Evolutionary conservation across 805 yeast genomes (phyloP).

Genomic region (Candida cerambycidarum): DNA sequence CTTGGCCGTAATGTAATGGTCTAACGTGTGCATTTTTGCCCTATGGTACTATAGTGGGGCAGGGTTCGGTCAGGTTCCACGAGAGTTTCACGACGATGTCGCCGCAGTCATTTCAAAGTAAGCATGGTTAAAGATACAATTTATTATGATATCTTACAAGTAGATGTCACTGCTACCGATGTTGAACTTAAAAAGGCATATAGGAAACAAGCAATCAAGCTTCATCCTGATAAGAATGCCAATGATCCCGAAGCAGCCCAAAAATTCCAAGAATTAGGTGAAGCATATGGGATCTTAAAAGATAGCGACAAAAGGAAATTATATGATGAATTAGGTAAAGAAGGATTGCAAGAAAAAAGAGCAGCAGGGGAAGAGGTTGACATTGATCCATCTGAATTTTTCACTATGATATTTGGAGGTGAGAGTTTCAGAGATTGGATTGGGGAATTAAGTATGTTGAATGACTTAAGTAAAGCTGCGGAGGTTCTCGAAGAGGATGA

Average conservation of each 20-base stretch:
- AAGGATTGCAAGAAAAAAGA: conserved; percentile 53
- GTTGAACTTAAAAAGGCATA: conserved; percentile 91
- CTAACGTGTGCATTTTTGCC: no score
- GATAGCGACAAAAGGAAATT: conserved; percentile 65
- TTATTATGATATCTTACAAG: conserved; percentile 80
- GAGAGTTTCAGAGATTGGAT: conserved; percentile 76
- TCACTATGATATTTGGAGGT: conserved; percentile 81
- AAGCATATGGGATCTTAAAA: conserved; percentile 77
- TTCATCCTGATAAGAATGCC: conserved; percentile 97
- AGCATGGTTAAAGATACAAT: conserved; percentile 80
- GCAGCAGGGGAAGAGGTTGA: conserved; percentile 69
- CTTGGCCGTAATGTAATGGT: no score
- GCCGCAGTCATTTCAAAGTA: neutral
- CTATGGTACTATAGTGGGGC: no score
- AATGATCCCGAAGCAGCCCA: conserved; percentile 86
- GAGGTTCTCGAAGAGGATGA: conserved; percentile 47
- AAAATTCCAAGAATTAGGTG: conserved; percentile 70
- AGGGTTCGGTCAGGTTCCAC: no score
- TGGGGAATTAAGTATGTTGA: conserved; percentile 77
- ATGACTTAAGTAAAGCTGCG: conserved; percentile 67
- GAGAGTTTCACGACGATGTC: no score
- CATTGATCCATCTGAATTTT: conserved; percentile 79
- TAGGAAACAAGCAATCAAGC: conserved; percentile 81
- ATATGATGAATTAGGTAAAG: conserved; percentile 79
- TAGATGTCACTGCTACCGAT: conserved; percentile 67